These are phyloP conservation scores for Candida sp. DNA, from an alignment of 1,139 yeast species.

Conservation along the genomic window DNA sequence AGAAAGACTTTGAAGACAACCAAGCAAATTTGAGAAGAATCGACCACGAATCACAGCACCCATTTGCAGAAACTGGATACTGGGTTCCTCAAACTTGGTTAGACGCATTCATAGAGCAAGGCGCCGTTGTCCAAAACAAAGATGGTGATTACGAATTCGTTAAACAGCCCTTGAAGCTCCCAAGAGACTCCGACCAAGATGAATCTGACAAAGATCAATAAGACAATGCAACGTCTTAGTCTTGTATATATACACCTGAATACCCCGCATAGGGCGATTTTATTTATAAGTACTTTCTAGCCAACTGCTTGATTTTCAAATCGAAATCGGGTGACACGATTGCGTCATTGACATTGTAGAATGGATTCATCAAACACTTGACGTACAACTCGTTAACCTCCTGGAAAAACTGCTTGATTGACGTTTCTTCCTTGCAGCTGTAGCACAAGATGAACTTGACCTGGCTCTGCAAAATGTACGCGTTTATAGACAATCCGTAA, in stretches of 20 bases:
- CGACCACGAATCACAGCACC: conserved; percentile 31
- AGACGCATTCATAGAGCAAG: conserved; percentile 66
- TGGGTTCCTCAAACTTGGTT: conserved; percentile 98
- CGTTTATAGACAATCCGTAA: conserved; percentile 80
- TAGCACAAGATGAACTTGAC: conserved; percentile 82
- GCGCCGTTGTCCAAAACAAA: conserved; percentile 51
- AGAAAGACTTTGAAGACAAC: conserved; percentile 59
- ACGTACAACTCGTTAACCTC: conserved; percentile 90
- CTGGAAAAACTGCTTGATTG: conserved; percentile 80
- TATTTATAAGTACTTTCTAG: conserved; percentile 69
- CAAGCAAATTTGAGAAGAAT: conserved; percentile 52
- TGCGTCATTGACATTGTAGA: conserved; percentile 77
- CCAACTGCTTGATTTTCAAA: conserved; percentile 68
- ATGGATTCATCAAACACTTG: conserved; percentile 86
- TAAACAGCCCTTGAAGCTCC: conserved; percentile 38
- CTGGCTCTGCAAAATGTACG: conserved; percentile 88
- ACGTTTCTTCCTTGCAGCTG: conserved; percentile 61
- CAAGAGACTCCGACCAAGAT: conserved; percentile 11
- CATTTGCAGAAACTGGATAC: conserved; percentile 91
- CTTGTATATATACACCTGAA: background rate
- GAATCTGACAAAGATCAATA: background rate
- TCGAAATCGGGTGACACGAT: conserved; percentile 81
- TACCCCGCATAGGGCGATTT: background rate
- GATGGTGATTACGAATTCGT: conserved; percentile 43
- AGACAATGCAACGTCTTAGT: background rate